Conservation (phyloP, 2,329 filamentous ascomycete species). For the Zymoseptoria pseudotritici region DNA sequence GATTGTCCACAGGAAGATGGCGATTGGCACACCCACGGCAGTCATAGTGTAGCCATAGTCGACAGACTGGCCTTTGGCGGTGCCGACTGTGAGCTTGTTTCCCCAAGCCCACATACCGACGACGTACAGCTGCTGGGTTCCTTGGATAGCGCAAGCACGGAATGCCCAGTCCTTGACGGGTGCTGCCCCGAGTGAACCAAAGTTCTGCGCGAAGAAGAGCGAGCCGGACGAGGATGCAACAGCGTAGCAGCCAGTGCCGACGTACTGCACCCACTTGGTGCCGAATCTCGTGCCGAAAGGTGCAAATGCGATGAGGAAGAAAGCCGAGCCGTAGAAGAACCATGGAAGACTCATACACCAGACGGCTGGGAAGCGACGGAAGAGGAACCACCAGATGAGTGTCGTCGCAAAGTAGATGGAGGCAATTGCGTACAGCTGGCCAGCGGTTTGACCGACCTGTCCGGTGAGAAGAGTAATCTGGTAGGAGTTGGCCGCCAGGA, state of each 20-base stretch:
- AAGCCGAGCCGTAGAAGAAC: slow-evolving; percentile 55
- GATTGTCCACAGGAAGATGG: slow-evolving; percentile 50
- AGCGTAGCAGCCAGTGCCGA: slow-evolving; percentile 56
- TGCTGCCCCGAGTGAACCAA: slow-evolving; percentile 44
- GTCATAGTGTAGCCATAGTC: slow-evolving; percentile 26
- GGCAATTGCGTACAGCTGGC: slow-evolving; percentile 54
- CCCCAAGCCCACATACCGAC: slow-evolving; percentile 63
- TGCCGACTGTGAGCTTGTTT: slow-evolving; percentile 43
- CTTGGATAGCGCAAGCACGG: slow-evolving; percentile 58
- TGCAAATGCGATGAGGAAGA: slow-evolving; percentile 56
- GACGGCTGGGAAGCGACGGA: slow-evolving; percentile 51
- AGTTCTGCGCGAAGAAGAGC: slow-evolving; percentile 61
- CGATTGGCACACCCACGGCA: slow-evolving; percentile 52
- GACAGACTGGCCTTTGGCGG: slow-evolving; percentile 34
- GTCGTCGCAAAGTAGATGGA: slow-evolving; percentile 53
- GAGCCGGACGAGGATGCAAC: slow-evolving; percentile 56
- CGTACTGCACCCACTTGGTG: slow-evolving; percentile 51
- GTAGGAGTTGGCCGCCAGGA: slow-evolving; percentile 59
- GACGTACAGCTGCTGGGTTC: slow-evolving; percentile 59
- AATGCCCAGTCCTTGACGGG: slow-evolving; percentile 61
- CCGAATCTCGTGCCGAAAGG: slow-evolving; percentile 43
- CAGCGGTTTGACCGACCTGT: slow-evolving; percentile 51
- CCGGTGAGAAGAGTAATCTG: slow-evolving; percentile 62
- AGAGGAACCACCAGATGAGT: slow-evolving; percentile 56
- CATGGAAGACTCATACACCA: slow-evolving; percentile 55